Evolutionary conservation across 257 asterid genomes (phyloP), one percentile per base, ranked within the genome.

Genomic region (Solanum acaule): DNA sequence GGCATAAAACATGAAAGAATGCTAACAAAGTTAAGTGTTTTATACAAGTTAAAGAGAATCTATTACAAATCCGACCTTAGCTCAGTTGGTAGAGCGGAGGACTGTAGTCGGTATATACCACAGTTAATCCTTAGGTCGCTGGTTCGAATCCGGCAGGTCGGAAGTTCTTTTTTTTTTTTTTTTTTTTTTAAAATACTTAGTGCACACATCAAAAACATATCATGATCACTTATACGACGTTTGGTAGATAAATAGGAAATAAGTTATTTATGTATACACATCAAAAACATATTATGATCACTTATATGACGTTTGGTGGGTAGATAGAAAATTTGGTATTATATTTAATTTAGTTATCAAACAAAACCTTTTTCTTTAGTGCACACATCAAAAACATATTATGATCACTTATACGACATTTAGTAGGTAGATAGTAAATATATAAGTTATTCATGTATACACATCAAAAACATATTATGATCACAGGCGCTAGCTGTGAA

Each of bases 31-130:
- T 25, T 25, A 2, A 5, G 20, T 13, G 7, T 49, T 49, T 49
- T 44, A 49, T 49, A 15, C 0, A 5, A 2, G 2, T 15, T 23
- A 23, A 23, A 61, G 13, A 61, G 18, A 0, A 8, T 0, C 5
- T 0, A 0, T 0, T 4, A 0, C 2, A 56, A 12, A 14, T 23
- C 95, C 95, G 96, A 94, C 94, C 94, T 94, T 93, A 94, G 94
- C 94, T 92, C 96, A 91, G 96, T 93, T 92, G 94, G 94, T 91
- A 93, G 94, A 93, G 95, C 96, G 94, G 94, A 94, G 95, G 95
- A 92, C 96, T 94, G 94, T 94, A 92, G 94, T 88, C 2, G 10
- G 29, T 0, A 2, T 0, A 25, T 0, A 5, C n/a, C 25, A 35
- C 92, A 72, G 92, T 20, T 14, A 5, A 37, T 38, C 63, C 92